Base-by-base conservation (phyloP, 2,329 filamentous ascomycete genomes). In the Alternaria dauci region DNA sequence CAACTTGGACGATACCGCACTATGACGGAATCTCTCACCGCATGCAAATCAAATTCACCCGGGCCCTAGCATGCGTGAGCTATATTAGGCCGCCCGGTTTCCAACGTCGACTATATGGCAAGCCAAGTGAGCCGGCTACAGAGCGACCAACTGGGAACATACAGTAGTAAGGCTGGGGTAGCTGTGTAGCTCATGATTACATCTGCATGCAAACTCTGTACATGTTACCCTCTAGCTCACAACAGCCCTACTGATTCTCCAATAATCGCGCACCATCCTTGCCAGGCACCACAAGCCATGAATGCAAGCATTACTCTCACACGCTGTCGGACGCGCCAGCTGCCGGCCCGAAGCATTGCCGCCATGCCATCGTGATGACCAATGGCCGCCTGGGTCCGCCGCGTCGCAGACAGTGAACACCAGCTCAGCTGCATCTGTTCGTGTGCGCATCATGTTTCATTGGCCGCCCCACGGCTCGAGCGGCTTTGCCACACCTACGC, bases 21-120 rank as follows among this genome's bases (percentile, higher is more conserved):
- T 34, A 68, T 68, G 67, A 70, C 61, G 61, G 61, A 58, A 69
- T 67, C 61, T 51, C 60, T 42, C 48, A 55, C 57, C 41, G 55
- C 59, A 63, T 34, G 28, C 53, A 26, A 50, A 59, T 54, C 51
- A 30, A 38, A n/a, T 16, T 30, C 50, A 43, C 58, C 62, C 54
- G 50, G 61, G 55, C 43, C 65, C 65, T 59, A 55, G 64, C 50
- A 53, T 43, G 42, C 16, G 42, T 47, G 39, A 50, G 56, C 68
- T 68, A 70, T 72, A 68, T 61, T 64, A 69, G 66, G 62, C 47
- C 52, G 66, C 63, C 66, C 61, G 64, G 71, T 68, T 70, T 70
- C 69, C 61, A 61, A 63, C 55, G 56, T 61, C 56, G 61, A 61
- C 43, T 55, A 52, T 48, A 53, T 59, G 14, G 32, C 32, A 14